Conservation (phyloP, 2,329 filamentous ascomycete species). For the Trichophyton schoenleinii region DNA sequence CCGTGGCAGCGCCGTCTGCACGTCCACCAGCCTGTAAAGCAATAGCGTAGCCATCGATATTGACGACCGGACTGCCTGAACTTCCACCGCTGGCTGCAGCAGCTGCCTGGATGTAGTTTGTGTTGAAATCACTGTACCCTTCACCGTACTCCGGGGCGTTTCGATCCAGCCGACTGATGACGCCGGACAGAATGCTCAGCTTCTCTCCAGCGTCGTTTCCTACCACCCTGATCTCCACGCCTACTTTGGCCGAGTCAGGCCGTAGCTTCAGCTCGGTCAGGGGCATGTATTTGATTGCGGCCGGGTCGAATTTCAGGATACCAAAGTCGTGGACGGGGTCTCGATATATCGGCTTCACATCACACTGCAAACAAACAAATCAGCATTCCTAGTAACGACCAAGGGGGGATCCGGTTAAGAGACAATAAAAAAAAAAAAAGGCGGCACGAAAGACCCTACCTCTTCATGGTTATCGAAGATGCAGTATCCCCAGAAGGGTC, state of each 20-base stretch:
- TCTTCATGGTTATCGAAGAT: conserved; percentile 98
- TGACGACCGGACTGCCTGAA: conserved; percentile 96
- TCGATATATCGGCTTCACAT: conserved; percentile 91
- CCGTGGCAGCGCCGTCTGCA: conserved; percentile 87
- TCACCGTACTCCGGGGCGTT: conserved; percentile 98
- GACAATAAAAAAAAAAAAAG: not conserved
- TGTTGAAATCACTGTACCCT: conserved; percentile 95
- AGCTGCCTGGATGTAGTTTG: conserved; percentile 93
- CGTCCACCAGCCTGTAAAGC: conserved; percentile 88
- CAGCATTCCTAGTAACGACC: not conserved
- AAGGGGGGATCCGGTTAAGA: too few relatives aligned
- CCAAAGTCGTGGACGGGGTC: conserved; percentile 98
- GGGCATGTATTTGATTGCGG: conserved; percentile 94
- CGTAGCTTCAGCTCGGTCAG: conserved; percentile 66
- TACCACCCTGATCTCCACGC: conserved; percentile 88
- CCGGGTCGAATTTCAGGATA: conserved; percentile 89
- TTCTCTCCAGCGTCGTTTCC: conserved; percentile 98
- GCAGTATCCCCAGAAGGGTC: conserved; percentile 95
- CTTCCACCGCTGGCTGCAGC: conserved; percentile 92
- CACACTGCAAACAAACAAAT: conserved; percentile 47
- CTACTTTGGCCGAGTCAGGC: conserved; percentile 75
- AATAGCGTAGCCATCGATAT: conserved; percentile 82
- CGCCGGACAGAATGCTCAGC: conserved; percentile 90
- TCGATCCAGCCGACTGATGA: conserved; percentile 88
- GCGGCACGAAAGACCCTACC: conserved; percentile 24